Evolutionary conservation across 108 stramenopile species (phyloP), one percentile per base, ranked within the genome.

Genomic region (Mediolabrus comicus): DNA sequence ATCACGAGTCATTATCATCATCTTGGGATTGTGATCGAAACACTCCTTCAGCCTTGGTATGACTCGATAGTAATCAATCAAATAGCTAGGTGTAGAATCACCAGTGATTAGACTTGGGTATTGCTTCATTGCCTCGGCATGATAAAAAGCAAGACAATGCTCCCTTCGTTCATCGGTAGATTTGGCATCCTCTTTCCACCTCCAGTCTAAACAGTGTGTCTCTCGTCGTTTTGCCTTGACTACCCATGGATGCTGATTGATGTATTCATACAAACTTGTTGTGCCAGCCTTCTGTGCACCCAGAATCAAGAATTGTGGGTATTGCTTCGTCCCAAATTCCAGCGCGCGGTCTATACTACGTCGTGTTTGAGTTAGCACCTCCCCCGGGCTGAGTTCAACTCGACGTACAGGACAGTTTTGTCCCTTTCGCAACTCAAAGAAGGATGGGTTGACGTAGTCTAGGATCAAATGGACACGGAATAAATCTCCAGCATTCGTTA

Each of bases 221-320:
- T 99, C 98, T n/a, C 97, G 79, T 25, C 96, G 77, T 65, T 79
- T 74, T 3, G 92, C 91, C 30, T 74, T 68, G 2, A 87, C 63
- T 3, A 96, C 86, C 65, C 94, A 83, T 1, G 97, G 96, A 76
- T 99, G 98, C 65, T 97, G 95, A 54, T 67, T 82, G 22, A 99
- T 65, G 73, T 95, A 97, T 41, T 98, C 96, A 65, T 96, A 99
- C 49, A 99, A 72, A 65, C 81, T 77, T 3, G 98, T 99, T 8
- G 98, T 99, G 5, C 98, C 98, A 30, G 94, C 88, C 72, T 99
- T 99, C 84, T 97, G 97, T 4, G 95, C 95, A 7, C 97, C 97
- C 31, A 96, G 39, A 36, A 96, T 89, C 27, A 95, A 49, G 79
- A 85, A 96, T 24, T 87, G 86, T 1, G 95, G 95, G 25, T 89